A percentile compares a stretch with the other conserved stretches of the same genome.
Conservation (phyloP, 106 monocot genomes). For the Hemerocallis citrina region DNA sequence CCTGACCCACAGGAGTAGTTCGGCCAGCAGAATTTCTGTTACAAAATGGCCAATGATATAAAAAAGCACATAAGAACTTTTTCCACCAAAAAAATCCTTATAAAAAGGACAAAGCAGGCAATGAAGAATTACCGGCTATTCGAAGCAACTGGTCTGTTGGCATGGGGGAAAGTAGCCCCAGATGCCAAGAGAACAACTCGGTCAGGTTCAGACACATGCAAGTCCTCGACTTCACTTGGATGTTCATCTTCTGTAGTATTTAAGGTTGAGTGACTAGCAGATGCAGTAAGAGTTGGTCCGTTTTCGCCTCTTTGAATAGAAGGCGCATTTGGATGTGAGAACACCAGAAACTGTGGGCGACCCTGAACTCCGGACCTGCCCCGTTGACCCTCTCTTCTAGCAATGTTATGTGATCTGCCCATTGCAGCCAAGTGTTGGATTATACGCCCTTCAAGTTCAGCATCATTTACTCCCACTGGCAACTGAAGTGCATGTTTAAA, state of each 20-base stretch:
- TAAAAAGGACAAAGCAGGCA: not conserved
- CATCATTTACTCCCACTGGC: conserved; percentile 45
- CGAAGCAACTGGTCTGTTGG: conserved; percentile 15
- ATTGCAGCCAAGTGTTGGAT: conserved; percentile 71
- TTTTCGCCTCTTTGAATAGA: conserved; percentile 22
- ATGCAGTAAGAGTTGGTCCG: conserved; percentile 10
- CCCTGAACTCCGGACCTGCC: conserved; percentile 40
- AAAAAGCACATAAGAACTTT: too few relatives aligned
- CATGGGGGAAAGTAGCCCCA: not conserved
- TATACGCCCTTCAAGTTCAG: conserved; percentile 67
- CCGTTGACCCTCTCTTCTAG: conserved; percentile 49
- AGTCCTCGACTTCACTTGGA: not conserved
- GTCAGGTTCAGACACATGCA: conserved; percentile 11
- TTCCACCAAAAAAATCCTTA: not conserved
- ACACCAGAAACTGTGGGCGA: conserved; percentile 56
- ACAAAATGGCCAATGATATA: conserved; percentile 1
- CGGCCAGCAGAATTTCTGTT: conserved; percentile 40
- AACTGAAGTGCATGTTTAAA: conserved; percentile 26
- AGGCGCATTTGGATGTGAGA: conserved; percentile 35
- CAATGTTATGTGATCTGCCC: conserved; percentile 47
- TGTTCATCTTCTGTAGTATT: conserved; percentile 19
- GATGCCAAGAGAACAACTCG: conserved; percentile 11
- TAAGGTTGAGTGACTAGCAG: conserved; percentile 13
- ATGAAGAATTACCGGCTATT: conserved; percentile 17
- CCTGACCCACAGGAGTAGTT: conserved; percentile 43